A percentile compares a stretch with the other conserved stretches of the same genome.
phyloP scores from a whole-genome alignment of 2,329 filamentous ascomycete genomes.

The Exophiala dermatitidis region DNA sequence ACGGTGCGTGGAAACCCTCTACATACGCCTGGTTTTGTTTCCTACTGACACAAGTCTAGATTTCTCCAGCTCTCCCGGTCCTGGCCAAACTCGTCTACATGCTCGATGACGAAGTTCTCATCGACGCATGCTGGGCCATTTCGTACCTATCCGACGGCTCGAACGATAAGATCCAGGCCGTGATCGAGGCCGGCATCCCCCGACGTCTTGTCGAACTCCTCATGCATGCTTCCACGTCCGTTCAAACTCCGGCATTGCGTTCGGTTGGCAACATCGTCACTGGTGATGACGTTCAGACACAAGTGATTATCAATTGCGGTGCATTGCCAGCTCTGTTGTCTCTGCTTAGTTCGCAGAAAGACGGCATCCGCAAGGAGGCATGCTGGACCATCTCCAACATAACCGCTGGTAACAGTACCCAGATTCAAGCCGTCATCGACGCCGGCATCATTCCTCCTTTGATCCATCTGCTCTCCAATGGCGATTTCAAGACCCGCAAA shows the following conservation, averaged over 20 bases:
- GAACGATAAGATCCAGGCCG: constrained; percentile 98
- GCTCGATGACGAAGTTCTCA: constrained; percentile 93
- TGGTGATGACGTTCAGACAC: constrained; percentile 95
- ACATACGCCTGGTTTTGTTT: constrained; percentile 4
- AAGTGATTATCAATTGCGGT: constrained; percentile 98
- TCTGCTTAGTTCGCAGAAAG: constrained; percentile 91
- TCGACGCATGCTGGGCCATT: constrained; percentile 99
- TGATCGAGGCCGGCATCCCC: constrained; percentile 96
- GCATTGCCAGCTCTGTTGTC: constrained; percentile 87
- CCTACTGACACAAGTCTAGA: constrained; percentile 49
- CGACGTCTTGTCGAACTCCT: constrained; percentile 92
- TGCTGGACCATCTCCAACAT: constrained; percentile 99
- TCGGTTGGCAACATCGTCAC: constrained; percentile 99
- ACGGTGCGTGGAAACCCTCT: constrained; percentile 57
- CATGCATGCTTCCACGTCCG: constrained; percentile 96
- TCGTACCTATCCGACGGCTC: constrained; percentile 96
- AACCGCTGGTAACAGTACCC: constrained; percentile 92
- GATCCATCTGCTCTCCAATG: constrained; percentile 91
- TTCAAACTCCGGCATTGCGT: constrained; percentile 92
- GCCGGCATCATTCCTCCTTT: constrained; percentile 94
- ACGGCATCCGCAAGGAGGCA: constrained; percentile 97
- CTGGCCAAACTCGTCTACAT: constrained; percentile 97
- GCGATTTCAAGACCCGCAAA: constrained; percentile 98
- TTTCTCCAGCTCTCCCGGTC: constrained; percentile 87
- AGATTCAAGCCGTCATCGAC: constrained; percentile 95